Evolutionary conservation across 352 stramenopile species (phyloP), one percentile per base, ranked within the genome.

Genomic region (Phytophthora multivora): DNA sequence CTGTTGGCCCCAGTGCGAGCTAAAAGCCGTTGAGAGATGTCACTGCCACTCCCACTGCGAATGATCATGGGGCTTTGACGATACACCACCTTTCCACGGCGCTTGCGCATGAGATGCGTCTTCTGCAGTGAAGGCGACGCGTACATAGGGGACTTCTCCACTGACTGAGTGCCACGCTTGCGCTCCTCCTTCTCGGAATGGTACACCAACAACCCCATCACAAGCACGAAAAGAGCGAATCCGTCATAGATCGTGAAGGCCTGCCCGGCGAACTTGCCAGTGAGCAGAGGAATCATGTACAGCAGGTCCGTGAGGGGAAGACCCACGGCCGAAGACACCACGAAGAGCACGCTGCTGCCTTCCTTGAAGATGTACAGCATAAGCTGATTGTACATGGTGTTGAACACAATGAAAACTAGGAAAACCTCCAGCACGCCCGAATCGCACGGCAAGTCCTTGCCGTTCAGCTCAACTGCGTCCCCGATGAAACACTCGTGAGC

Each of bases 341-440:
- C 88, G 41, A 96, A 96, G 35, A 96, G 69, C 57, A 95, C 88
- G 31, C 83, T 93, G 70, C 83, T 93, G 59, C 88, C 88, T 75
- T 93, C 83, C 58, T 95, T 93, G 74, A 96, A 93, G 62, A 96
- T 91, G 59, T 91, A 93, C 47, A 96, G 73, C 83, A 95, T 95
- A 38, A 96, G 79, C 71, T 95, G 83, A 62, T 94, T 94, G 80
- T 91, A 94, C 10, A 91, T 73, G 51, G 88, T 89, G 68, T 92
- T 92, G 77, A 94, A 94, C 19, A 93, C 54, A 55, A 95, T 95
- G 64, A 90, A 95, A 45, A 92, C 75, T 39, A 93, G 51, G 65
- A 91, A 95, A 15, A 89, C 80, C 23, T 83, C 58, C 40, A 95
- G 66, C 35, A 93, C 83, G 31, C 79, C 84, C 33, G 72, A 73